These are phyloP conservation scores for Ambrosiella cleistominuta DNA, from an alignment of 2,329 filamentous ascomycete species.

Conservation along the genomic window DNA sequence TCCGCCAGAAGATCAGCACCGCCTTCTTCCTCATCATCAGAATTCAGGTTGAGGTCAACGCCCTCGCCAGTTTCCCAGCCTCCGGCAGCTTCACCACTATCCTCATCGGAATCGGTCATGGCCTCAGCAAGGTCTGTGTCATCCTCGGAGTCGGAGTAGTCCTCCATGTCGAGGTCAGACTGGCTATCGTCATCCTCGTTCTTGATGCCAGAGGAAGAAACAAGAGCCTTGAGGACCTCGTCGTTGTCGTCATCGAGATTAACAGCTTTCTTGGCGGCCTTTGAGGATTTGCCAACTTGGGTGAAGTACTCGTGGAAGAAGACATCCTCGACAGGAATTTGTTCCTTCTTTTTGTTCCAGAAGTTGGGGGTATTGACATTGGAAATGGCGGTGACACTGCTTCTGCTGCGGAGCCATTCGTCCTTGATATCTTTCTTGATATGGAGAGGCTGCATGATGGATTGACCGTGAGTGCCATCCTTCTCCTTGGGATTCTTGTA, in stretches of 20 bases:
- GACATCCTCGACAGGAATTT: conserved; percentile 78
- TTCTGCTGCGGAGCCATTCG: conserved; percentile 37
- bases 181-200: conserved; percentile 48
- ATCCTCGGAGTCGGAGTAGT: conserved; percentile 32
- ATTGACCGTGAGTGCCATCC: conserved; percentile 52
- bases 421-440: conserved; percentile 35
- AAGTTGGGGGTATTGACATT: conserved; percentile 72
- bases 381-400: conserved; percentile 21
- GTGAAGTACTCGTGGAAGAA: conserved; percentile 99
- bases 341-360: conserved; percentile 76
- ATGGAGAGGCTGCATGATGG: conserved; percentile 87
- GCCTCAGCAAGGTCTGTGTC: conserved; percentile 32
- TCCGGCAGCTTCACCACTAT: conserved; percentile 30
- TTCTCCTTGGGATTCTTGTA: conserved; percentile 78
- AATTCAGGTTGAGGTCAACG: conserved; percentile 12
- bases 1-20: not conserved
- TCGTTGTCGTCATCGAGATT: conserved; percentile 31
- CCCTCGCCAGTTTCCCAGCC: conserved; percentile 23
- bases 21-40: conserved; percentile 10
- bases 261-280: conserved; percentile 35
- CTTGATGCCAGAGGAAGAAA: conserved; percentile 42
- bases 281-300: conserved; percentile 44
- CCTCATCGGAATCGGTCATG: conserved; percentile 29
- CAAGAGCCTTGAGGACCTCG: conserved; percentile 80
- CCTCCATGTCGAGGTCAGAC: conserved; percentile 32